Evolutionary conservation across 495 filamentous ascomycete genomes (phyloP).

Genomic region (Xylaria palmicola): DNA sequence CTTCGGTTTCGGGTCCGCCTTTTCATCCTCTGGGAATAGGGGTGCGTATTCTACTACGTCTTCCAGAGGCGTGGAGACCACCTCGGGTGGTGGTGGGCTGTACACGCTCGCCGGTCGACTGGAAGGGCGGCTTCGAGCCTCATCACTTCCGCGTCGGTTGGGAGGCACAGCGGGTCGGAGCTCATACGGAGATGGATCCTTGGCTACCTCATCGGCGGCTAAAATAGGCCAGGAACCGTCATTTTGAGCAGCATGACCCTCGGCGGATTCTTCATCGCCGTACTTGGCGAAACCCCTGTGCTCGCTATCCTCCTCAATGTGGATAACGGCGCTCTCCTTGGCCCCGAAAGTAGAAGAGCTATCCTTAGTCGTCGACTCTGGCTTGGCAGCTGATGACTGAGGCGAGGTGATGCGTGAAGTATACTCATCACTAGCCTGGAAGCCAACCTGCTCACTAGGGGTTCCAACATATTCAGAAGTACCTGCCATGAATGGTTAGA

Average conservation of each 20-base stretch:
- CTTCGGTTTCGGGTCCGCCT: constrained; percentile 46
- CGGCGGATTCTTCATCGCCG: constrained; percentile 46
- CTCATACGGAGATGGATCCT: constrained; percentile 57
- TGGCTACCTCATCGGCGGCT: constrained; percentile 86
- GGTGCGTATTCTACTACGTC: constrained; percentile 95
- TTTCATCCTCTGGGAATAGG: constrained; percentile 84
- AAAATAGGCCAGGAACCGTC: constrained; percentile 74
- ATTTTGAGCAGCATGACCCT: constrained; percentile 52
- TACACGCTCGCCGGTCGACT: constrained; percentile 67
- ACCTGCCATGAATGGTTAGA: constrained; percentile 41
- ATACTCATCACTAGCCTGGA: constrained; percentile 77
- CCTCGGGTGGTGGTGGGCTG: constrained; percentile 38
- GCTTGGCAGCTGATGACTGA: constrained; percentile 41
- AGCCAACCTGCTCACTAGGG: constrained; percentile 79
- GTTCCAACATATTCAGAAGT: constrained; percentile 56
- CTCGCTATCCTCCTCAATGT: constrained; percentile 70
- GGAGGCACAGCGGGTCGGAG: constrained; percentile 65
- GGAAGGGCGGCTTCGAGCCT: constrained; percentile 63
- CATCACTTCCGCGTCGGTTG: constrained; percentile 56
- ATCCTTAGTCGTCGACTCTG: constrained; percentile 21
- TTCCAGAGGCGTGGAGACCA: constrained; percentile 72
- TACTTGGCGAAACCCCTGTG: constrained; percentile 53
- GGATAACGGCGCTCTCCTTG: constrained; percentile 64
- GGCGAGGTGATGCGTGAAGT: constrained; percentile 68
- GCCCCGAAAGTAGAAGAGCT: constrained; percentile 35